A percentile compares a stretch with the other conserved stretches of the same genome.
Conservation (phyloP, 495 filamentous ascomycete genomes). For the Niebla homalea region DNA sequence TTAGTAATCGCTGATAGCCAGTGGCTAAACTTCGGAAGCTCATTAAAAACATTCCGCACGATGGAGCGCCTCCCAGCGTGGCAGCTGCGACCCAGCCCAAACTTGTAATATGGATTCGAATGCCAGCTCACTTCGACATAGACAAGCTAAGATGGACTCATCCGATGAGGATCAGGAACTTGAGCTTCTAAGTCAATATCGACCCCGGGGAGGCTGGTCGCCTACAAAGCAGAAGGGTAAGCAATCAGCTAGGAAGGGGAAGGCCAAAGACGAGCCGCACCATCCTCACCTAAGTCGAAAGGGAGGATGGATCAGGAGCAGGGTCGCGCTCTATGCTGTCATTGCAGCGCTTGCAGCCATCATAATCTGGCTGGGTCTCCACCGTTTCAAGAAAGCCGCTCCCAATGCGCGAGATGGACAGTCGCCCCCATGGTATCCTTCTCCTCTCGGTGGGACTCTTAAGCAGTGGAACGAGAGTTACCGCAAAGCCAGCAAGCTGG, state of each 20-base stretch:
- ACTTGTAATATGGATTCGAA: too few relatives aligned
- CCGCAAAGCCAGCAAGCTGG: constrained; percentile 64
- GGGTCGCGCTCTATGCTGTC: constrained; percentile 8
- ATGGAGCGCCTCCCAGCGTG: too few relatives aligned
- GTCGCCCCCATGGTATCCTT: constrained; percentile 73
- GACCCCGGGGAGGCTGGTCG: constrained; percentile 9
- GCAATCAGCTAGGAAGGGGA: not conserved
- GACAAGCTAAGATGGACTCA: constrained; percentile 1
- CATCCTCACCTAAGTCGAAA: constrained; percentile 2
- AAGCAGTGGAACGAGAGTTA: constrained; percentile 66
- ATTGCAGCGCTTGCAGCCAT: constrained; percentile 3
- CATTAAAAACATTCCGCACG: too few relatives aligned
- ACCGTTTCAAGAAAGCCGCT: constrained; percentile 1
- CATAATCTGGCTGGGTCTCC: not conserved
- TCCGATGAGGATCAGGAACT: constrained; percentile 1
- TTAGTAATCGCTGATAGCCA: too few relatives aligned
- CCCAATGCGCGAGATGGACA: constrained; percentile 10
- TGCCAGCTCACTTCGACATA: too few relatives aligned
- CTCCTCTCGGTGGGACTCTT: constrained; percentile 67
- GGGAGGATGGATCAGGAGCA: constrained; percentile 11
- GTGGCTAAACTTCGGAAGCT: too few relatives aligned
- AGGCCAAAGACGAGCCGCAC: not conserved
- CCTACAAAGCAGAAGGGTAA: not conserved
- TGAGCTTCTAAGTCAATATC: not conserved
- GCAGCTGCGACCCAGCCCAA: too few relatives aligned